These are phyloP conservation scores for Ramularia endophylla DNA, from an alignment of 2,329 filamentous ascomycete genomes.

Conservation along the genomic window DNA sequence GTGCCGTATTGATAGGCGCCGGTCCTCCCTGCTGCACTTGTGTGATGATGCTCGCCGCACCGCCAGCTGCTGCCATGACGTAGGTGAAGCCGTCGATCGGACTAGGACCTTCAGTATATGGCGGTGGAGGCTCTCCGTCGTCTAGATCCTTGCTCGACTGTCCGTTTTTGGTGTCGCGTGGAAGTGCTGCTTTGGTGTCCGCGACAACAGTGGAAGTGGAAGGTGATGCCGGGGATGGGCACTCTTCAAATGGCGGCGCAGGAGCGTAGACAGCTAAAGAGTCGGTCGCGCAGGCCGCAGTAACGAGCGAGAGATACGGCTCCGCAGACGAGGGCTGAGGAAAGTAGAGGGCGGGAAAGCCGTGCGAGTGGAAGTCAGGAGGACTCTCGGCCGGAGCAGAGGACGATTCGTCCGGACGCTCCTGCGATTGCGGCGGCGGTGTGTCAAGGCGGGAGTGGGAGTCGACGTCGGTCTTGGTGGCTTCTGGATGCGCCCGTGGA, in stretches of 20 bases:
- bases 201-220: slow-evolving; percentile 50
- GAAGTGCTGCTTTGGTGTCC: slow-evolving; percentile 79
- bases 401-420: slow-evolving; percentile 23
- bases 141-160: slow-evolving; percentile 65
- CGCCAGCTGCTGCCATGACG: slow-evolving; percentile 96
- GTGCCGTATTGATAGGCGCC: slow-evolving; percentile 71
- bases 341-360: slow-evolving; percentile 57
- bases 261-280: slow-evolving; percentile 45
- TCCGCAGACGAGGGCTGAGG: slow-evolving; percentile 44
- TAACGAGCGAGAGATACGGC: slow-evolving; percentile 39
- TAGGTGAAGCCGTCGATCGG: slow-evolving; percentile 89
- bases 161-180: slow-evolving; percentile 74
- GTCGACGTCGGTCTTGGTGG: slow-evolving; percentile 27
- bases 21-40: slow-evolving; percentile 90
- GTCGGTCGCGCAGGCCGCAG: slow-evolving; percentile 27
- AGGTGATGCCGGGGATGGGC: slow-evolving; percentile 27
- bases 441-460: slow-evolving; percentile 24
- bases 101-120: slow-evolving; percentile 91
- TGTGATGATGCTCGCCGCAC: slow-evolving; percentile 97
- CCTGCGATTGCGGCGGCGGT: slow-evolving; percentile 7
- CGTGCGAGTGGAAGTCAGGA: slow-evolving; percentile 60
- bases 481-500: slow-evolving; percentile 21
- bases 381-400: slow-evolving; percentile 48
- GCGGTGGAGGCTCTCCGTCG: slow-evolving; percentile 89
- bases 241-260: slow-evolving; percentile 43